Percentiles rank a stretch among this genome's conserved stretches.
Conservation (phyloP, 148 eudicot species). For the Gaultheria prostrata region DNA sequence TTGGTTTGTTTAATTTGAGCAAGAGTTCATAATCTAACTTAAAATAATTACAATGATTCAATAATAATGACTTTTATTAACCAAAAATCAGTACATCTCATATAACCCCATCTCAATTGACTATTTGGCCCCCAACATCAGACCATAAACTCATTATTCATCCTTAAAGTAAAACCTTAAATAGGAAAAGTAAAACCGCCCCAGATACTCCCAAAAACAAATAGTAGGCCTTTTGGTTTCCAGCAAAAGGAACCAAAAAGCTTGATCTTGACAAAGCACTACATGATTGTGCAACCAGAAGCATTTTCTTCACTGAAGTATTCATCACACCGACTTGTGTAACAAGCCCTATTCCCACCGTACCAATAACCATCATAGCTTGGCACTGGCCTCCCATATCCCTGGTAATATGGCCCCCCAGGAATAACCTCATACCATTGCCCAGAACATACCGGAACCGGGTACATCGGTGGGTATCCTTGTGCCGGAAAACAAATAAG, state of each 20-base stretch:
- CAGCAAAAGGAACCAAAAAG: neutral
- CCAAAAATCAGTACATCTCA: neutral
- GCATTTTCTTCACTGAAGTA: slow-evolving; percentile 37
- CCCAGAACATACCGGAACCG: slow-evolving; percentile 13
- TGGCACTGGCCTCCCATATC: slow-evolving; percentile 20
- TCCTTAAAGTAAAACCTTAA: neutral
- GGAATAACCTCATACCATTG: neutral
- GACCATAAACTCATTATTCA: neutral
- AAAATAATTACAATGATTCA: too few species aligned
- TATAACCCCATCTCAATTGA: neutral
- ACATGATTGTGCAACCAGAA: slow-evolving; percentile 40
- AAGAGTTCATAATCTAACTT: too few species aligned
- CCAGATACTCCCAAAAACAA: neutral
- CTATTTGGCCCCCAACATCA: neutral
- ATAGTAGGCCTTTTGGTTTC: neutral
- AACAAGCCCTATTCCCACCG: slow-evolving; percentile 4
- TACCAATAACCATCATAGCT: slow-evolving; percentile 11
- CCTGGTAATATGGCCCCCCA: slow-evolving; percentile 43
- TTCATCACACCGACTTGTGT: slow-evolving; percentile 21
- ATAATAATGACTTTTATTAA: neutral
- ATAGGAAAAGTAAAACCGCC: neutral
- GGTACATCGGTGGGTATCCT: neutral
- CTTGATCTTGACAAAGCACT: neutral
- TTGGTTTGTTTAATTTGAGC: too few species aligned
- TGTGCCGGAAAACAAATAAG: neutral